Evolutionary conservation across 2,329 filamentous ascomycete genomes (phyloP).

Genomic region (Fusarium multiceps): DNA sequence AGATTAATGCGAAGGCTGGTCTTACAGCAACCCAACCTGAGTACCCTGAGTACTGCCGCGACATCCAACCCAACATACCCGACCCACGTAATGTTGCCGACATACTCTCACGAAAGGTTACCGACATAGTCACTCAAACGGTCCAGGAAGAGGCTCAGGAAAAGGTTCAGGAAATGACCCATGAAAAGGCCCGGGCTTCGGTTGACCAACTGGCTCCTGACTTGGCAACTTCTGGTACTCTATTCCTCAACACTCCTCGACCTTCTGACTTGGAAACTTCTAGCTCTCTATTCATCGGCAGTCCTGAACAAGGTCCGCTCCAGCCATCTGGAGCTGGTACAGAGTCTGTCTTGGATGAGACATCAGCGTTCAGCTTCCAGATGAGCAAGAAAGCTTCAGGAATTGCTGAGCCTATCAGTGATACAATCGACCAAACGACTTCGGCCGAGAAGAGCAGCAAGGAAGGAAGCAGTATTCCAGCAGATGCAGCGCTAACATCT

Average conservation of each 20-base stretch:
- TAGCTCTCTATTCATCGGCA: conserved; percentile 49
- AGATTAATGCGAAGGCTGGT: conserved; percentile 21
- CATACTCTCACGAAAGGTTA: no score
- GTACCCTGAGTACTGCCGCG: neutral
- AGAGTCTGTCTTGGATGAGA: conserved; percentile 41
- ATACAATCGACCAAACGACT: neutral
- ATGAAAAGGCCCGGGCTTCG: neutral
- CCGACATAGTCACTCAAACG: neutral
- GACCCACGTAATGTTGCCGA: neutral
- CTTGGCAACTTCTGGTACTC: conserved; percentile 48
- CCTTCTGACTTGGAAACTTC: conserved; percentile 44
- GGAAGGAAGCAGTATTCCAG: neutral
- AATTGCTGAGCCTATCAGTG: neutral
- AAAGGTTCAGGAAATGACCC: no score
- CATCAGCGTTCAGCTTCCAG: conserved; percentile 48
- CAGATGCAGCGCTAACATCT: neutral
- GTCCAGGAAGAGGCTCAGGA: neutral
- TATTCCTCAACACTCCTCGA: conserved; percentile 48
- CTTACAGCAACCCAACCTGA: neutral
- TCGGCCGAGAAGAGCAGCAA: conserved; percentile 2
- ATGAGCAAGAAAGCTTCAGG: conserved; percentile 42
- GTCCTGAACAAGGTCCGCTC: conserved; percentile 10
- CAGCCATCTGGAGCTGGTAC: conserved; percentile 2
- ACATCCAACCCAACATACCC: no score
- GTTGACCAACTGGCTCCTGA: neutral